A percentile compares a stretch with the other conserved stretches of the same genome.
These are phyloP conservation scores for Penicillium canariense DNA, from an alignment of 495 filamentous ascomycete genomes.

Conservation along the genomic window DNA sequence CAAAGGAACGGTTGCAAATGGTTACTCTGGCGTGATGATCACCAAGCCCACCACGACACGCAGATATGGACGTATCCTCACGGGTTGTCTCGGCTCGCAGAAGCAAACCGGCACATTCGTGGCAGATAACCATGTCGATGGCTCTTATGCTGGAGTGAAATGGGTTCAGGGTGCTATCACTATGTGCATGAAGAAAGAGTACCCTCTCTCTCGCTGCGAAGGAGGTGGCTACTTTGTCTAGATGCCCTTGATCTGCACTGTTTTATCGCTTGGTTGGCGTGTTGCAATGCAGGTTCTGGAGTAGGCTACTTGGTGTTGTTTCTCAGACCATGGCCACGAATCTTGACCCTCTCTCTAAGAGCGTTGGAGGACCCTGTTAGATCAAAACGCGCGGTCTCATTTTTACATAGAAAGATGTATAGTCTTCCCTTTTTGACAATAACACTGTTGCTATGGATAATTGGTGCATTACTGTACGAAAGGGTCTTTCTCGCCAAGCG, in stretches of 20 bases:
- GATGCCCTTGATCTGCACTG: not conserved
- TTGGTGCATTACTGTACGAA: not conserved
- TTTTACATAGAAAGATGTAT: not conserved
- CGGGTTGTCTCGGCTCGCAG: not conserved
- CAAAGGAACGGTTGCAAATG: not conserved
- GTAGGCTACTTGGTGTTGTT: not conserved
- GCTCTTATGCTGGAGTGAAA: slow-evolving; percentile 10
- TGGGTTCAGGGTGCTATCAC: slow-evolving; percentile 14
- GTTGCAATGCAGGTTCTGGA: not conserved
- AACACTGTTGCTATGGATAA: not conserved
- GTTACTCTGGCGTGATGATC: not conserved
- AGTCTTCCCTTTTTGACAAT: not conserved
- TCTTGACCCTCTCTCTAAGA: not conserved
- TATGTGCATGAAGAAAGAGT: slow-evolving; percentile 13
- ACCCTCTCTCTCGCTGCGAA: slow-evolving; percentile 8
- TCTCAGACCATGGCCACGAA: not conserved
- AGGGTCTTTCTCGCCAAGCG: not conserved
- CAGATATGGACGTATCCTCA: not conserved
- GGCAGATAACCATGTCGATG: slow-evolving; percentile 6
- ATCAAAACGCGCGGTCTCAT: too few species aligned
- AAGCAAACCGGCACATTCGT: not conserved
- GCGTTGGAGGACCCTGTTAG: not conserved
- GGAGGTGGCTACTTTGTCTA: slow-evolving; percentile 6
- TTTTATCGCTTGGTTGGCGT: not conserved
- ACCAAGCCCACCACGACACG: not conserved